A percentile compares a stretch with the other conserved stretches of the same genome.
phyloP scores from a whole-genome alignment of 192 early-diverging fungal genomes.

The Pilobolus umbonatus region DNA sequence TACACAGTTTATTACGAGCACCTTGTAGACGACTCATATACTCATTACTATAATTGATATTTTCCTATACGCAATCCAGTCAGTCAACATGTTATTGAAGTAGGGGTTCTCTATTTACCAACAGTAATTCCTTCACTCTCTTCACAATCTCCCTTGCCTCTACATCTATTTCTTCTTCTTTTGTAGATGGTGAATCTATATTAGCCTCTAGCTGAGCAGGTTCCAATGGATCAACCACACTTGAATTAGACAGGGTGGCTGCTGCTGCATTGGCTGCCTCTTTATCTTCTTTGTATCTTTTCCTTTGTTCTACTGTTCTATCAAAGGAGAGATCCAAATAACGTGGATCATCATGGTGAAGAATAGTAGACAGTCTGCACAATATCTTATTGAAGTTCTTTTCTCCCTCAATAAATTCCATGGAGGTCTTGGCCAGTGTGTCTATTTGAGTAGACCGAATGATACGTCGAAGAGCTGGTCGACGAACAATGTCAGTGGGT shows the following conservation, averaged over 20 bases:
- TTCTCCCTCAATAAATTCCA: conserved; percentile 63
- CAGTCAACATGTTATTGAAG: conserved; percentile 1
- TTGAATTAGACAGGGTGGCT: conserved; percentile 1
- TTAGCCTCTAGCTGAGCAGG: conserved; percentile 21
- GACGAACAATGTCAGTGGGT: conserved; percentile 45
- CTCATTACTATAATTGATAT: conserved; percentile 55
- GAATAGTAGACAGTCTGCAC: conserved; percentile 44
- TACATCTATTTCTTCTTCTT: neutral
- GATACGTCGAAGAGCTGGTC: conserved; percentile 45
- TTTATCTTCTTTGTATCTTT: conserved; percentile 8
- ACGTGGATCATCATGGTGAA: conserved; percentile 59
- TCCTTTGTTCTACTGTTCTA: conserved; percentile 23
- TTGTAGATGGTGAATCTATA: neutral
- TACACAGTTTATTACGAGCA: conserved; percentile 46
- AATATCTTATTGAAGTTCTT: conserved; percentile 55
- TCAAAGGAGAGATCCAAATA: conserved; percentile 54
- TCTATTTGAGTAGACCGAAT: conserved; percentile 51
- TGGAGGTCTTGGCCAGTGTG: conserved; percentile 47
- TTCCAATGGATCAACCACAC: conserved; percentile 13
- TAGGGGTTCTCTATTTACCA: conserved; percentile 11
- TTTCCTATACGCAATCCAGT: conserved; percentile 36
- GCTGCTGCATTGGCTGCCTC: conserved; percentile 26
- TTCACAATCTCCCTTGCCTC: conserved; percentile 22
- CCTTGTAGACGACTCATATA: conserved; percentile 50
- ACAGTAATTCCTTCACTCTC: conserved; percentile 25